phyloP scores from a whole-genome alignment of 768 basidiomycete genomes.

The Dacryopinax primogenitus region DNA sequence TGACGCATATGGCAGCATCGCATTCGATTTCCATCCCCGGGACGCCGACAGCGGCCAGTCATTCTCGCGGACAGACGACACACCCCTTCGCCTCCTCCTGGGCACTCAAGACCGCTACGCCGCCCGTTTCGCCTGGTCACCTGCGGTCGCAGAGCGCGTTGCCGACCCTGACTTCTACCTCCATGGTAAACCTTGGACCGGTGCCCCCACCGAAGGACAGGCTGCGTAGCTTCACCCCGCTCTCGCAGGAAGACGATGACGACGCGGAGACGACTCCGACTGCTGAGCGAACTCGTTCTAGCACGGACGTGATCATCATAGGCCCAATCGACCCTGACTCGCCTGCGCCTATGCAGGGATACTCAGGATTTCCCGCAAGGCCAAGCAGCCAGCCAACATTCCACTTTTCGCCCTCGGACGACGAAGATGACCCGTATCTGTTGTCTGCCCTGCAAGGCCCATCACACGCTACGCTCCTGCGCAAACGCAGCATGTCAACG shows the following conservation, averaged over 20 bases:
- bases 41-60: not conserved
- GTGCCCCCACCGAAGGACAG: not conserved
- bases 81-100: constrained; percentile 6
- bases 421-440: not conserved
- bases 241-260: not conserved
- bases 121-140: not conserved
- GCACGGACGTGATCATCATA: not conserved
- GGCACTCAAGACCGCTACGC: not conserved
- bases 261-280: not conserved
- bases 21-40: not conserved
- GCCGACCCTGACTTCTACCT: not conserved
- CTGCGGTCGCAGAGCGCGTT: not conserved
- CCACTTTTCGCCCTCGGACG: not conserved
- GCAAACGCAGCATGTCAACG: constrained; percentile 5
- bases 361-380: too few species aligned
- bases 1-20: not conserved
- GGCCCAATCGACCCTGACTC: not conserved
- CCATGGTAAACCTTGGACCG: not conserved
- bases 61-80: not conserved
- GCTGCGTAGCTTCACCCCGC: not conserved
- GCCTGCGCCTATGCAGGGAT: too few species aligned
- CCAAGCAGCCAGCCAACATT: not conserved
- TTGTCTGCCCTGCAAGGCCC: not conserved
- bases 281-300: not conserved
- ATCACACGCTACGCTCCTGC: not conserved